Evolutionary conservation across 352 stramenopile species (phyloP).

Genomic region (Pythium aristosporum): DNA sequence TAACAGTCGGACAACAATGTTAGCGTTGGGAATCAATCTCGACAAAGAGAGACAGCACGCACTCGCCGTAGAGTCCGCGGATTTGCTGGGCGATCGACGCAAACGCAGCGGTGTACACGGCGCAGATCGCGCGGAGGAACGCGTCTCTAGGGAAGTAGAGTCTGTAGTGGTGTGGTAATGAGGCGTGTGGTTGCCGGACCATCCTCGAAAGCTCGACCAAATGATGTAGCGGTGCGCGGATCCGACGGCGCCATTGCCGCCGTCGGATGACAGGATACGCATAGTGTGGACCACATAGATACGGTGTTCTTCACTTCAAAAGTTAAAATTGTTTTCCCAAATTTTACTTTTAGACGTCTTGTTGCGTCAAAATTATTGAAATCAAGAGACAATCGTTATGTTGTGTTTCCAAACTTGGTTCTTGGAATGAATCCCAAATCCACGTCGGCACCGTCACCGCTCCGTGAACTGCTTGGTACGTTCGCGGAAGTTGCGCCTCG

Average conservation of each 20-base stretch:
- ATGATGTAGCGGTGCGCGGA: not conserved
- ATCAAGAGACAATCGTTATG: not conserved
- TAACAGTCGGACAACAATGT: constrained; percentile 11
- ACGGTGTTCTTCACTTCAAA: not conserved
- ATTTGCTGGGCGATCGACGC: constrained; percentile 81
- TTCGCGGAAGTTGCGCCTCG: not conserved
- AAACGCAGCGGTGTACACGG: constrained; percentile 63
- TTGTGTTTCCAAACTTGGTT: not conserved
- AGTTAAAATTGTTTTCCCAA: not conserved
- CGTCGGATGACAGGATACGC: constrained; percentile 3
- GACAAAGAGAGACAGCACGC: constrained; percentile 28
- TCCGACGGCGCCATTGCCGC: not conserved
- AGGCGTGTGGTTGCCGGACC: not conserved
- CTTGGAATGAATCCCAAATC: not conserved
- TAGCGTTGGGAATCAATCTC: constrained; percentile 2
- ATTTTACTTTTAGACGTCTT: too few species aligned
- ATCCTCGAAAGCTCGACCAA: not conserved
- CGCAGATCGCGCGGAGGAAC: constrained; percentile 48
- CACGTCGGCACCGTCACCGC: constrained; percentile 13
- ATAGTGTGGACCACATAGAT: constrained; percentile 9
- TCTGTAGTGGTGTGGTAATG: not conserved
- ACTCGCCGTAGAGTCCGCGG: constrained; percentile 74
- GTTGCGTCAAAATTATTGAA: too few species aligned
- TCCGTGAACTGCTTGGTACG: not conserved
- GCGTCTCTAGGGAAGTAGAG: constrained; percentile 34